phyloP scores from a whole-genome alignment of 1,284 basidiomycete genomes.

The Hypsizygus ulmarius region DNA sequence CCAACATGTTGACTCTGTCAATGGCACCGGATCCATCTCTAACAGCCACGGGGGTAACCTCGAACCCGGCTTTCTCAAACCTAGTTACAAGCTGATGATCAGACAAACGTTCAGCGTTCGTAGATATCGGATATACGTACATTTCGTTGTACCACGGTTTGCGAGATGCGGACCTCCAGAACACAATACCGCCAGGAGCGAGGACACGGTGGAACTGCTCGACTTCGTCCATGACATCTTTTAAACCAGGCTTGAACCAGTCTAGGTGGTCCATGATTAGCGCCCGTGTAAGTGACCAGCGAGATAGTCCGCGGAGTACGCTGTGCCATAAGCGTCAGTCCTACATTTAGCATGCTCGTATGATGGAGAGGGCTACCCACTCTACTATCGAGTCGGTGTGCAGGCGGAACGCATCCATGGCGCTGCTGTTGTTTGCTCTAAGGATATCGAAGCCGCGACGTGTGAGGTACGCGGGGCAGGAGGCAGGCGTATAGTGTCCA shows the following conservation, averaged over 20 bases:
- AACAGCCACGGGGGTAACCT: slow-evolving; percentile 26
- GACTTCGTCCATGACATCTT: slow-evolving; percentile 63
- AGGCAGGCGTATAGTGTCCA: slow-evolving; percentile 65
- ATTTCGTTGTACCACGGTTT: slow-evolving; percentile 74
- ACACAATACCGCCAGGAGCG: slow-evolving; percentile 60
- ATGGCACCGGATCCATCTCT: slow-evolving; percentile 27
- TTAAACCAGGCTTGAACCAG: slow-evolving; percentile 65
- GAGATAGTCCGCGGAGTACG: slow-evolving; percentile 55
- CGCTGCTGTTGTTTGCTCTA: slow-evolving; percentile 47
- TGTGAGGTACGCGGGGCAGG: slow-evolving; percentile 75
- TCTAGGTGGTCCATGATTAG: slow-evolving; percentile 84
- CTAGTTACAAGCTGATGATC: slow-evolving; percentile 11
- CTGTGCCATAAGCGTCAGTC: slow-evolving; percentile 32
- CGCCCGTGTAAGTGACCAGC: slow-evolving; percentile 56
- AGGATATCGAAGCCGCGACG: slow-evolving; percentile 58
- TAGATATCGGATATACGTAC: slow-evolving; percentile 28
- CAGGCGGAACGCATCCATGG: slow-evolving; percentile 65
- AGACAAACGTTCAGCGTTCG: neutral
- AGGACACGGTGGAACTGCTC: slow-evolving; percentile 61
- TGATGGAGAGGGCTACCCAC: slow-evolving; percentile 39
- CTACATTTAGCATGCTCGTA: neutral
- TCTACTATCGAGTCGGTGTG: slow-evolving; percentile 80
- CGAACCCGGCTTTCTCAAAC: slow-evolving; percentile 28
- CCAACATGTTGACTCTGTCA: slow-evolving; percentile 35
- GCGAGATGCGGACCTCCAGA: slow-evolving; percentile 72